Evolutionary conservation across 2,329 filamentous ascomycete genomes (phyloP).

Genomic region (Talaromyces piceae): DNA sequence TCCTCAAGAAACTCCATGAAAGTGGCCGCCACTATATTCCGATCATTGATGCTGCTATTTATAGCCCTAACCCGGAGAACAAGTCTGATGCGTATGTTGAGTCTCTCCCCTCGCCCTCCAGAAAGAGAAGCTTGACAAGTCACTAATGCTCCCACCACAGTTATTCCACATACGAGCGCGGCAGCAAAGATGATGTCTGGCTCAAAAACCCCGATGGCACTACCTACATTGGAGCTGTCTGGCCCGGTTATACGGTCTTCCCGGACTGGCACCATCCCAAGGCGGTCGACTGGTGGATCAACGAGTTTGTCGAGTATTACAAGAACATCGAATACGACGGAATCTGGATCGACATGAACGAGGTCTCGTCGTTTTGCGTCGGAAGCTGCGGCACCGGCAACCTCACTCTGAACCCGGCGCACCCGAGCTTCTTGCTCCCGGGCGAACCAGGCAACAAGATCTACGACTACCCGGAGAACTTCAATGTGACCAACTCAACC

Average conservation of each 20-base stretch:
- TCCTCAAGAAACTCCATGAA: slow-evolving; percentile 47
- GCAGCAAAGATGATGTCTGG: slow-evolving; percentile 42
- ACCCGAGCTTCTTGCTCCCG: slow-evolving; percentile 58
- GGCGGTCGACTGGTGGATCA: slow-evolving; percentile 53
- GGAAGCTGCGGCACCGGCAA: slow-evolving; percentile 64
- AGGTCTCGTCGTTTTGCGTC: slow-evolving; percentile 59
- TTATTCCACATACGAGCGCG: slow-evolving; percentile 47
- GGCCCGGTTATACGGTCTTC: slow-evolving; percentile 55
- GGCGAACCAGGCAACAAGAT: slow-evolving; percentile 56
- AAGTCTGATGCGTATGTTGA: not conserved
- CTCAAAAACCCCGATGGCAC: slow-evolving; percentile 49
- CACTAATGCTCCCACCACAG: slow-evolving; percentile 30
- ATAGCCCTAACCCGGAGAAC: not conserved
- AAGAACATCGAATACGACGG: slow-evolving; percentile 48
- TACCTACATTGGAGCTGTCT: slow-evolving; percentile 48
- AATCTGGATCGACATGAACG: slow-evolving; percentile 56
- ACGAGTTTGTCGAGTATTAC: slow-evolving; percentile 46
- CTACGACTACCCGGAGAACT: slow-evolving; percentile 60
- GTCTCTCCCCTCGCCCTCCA: not conserved
- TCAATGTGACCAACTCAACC: slow-evolving; percentile 60
- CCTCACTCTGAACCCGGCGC: slow-evolving; percentile 59
- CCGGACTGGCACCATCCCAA: slow-evolving; percentile 55
- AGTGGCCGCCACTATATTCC: slow-evolving; percentile 53
- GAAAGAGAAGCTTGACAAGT: slow-evolving; percentile 7
- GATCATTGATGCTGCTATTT: slow-evolving; percentile 59